Conservation (phyloP, 495 filamentous ascomycete genomes). For the Aspergillus heteromorphus region DNA sequence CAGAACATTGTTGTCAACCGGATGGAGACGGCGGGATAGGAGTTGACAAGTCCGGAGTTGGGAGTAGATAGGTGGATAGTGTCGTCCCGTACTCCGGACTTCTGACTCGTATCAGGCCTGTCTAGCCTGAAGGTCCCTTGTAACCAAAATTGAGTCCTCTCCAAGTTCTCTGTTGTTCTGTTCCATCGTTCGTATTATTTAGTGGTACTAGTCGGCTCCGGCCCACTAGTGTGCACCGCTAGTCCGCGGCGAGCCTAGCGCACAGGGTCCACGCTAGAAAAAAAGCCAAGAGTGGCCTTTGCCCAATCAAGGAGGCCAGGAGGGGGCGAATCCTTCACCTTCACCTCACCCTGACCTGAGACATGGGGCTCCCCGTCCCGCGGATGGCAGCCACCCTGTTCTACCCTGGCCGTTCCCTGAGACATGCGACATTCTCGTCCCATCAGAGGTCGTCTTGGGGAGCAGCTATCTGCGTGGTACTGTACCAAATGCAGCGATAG, state of each 20-base stretch:
- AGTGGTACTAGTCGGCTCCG: too few species aligned
- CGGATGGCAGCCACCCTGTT: neutral
- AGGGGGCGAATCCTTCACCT: constrained; percentile 3
- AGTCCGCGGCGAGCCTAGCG: neutral
- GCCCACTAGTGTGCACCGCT: neutral
- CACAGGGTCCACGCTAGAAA: constrained; percentile 16
- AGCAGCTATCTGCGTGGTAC: too few species aligned
- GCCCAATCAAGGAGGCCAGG: constrained; percentile 13
- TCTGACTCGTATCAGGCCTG: too few species aligned
- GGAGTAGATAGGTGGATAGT: neutral
- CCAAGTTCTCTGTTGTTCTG: too few species aligned
- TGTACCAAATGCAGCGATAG: too few species aligned
- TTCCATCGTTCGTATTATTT: too few species aligned
- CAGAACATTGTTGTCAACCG: too few species aligned
- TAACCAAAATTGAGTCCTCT: too few species aligned
- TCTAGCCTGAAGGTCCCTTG: too few species aligned
- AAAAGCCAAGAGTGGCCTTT: constrained; percentile 16
- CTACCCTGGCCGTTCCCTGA: neutral
- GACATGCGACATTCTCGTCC: neutral
- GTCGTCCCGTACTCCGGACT: too few species aligned
- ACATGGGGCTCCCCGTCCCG: constrained; percentile 10
- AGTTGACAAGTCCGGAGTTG: neutral
- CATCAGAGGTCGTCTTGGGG: neutral
- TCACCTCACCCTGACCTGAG: constrained; percentile 4
- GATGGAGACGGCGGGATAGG: neutral